phyloP scores from a whole-genome alignment of 805 yeast species.

The Candida methanosorbosa region DNA sequence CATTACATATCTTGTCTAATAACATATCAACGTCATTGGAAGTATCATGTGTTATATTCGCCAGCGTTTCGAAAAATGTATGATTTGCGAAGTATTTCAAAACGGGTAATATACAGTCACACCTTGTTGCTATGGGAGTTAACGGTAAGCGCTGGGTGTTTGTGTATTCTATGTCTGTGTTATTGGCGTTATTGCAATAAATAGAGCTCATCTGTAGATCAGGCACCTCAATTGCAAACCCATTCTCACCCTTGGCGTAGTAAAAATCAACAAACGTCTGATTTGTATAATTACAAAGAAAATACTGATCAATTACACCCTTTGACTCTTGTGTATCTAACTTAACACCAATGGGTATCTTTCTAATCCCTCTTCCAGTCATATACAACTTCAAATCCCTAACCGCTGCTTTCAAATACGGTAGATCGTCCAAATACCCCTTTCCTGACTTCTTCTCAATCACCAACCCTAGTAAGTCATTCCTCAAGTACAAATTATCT shows the following conservation, averaged over 20 bases:
- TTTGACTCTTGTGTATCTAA: neutral
- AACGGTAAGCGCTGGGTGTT: constrained; percentile 23
- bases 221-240: too few species aligned
- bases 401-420: constrained; percentile 85
- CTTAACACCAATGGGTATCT: constrained; percentile 28
- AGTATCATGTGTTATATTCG: constrained; percentile 4
- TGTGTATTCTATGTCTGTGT: neutral
- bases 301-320: neutral
- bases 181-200: too few species aligned
- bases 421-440: constrained; percentile 52
- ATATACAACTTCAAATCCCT: constrained; percentile 77
- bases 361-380: constrained; percentile 21
- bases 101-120: constrained; percentile 35
- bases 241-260: too few species aligned
- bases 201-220: too few species aligned
- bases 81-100: constrained; percentile 27
- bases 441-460: too few species aligned
- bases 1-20: constrained; percentile 24
- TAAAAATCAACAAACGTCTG: neutral
- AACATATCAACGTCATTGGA: neutral
- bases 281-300: too few species aligned
- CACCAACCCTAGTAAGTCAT: constrained; percentile 77
- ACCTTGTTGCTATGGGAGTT: constrained; percentile 32
- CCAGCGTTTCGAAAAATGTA: constrained; percentile 6
- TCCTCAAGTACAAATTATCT: constrained; percentile 58